These are phyloP conservation scores for Corylus avellana DNA, from an alignment of 306 rosid species.

Conservation along the genomic window DNA sequence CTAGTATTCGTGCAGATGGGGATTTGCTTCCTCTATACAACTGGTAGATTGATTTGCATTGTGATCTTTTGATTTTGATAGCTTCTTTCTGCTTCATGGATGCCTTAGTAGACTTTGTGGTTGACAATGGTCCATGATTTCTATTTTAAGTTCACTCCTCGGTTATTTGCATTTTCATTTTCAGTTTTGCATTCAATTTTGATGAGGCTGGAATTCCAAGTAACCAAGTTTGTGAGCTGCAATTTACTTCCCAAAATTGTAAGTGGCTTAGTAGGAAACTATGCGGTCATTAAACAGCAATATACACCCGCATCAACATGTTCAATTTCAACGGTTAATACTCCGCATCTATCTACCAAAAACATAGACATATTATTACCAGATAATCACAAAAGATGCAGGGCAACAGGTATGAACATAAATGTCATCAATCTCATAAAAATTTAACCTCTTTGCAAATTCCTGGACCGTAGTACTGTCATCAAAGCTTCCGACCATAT, in stretches of 20 bases:
- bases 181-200: background rate
- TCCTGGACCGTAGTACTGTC: conserved; percentile 66
- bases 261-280: background rate
- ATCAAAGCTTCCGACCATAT: conserved; percentile 87
- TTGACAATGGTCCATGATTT: background rate
- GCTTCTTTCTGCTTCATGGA: background rate
- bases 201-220: background rate
- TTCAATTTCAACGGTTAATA: conserved; percentile 85
- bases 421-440: conserved; percentile 9
- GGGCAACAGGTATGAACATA: background rate
- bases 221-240: background rate
- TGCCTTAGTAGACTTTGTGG: too few species aligned
- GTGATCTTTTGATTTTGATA: background rate
- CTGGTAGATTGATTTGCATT: background rate
- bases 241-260: background rate
- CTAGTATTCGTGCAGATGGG: background rate
- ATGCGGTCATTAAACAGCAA: background rate
- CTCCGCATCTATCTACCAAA: conserved; percentile 65
- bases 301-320: conserved; percentile 55
- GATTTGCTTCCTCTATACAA: background rate
- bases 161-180: background rate
- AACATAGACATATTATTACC: conserved; percentile 10
- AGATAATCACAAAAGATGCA: background rate
- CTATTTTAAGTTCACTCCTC: background rate
- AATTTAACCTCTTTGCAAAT: conserved; percentile 74